Evolutionary conservation across 2,329 filamentous ascomycete species (phyloP).

Genomic region (Aureobasidium namibiae): DNA sequence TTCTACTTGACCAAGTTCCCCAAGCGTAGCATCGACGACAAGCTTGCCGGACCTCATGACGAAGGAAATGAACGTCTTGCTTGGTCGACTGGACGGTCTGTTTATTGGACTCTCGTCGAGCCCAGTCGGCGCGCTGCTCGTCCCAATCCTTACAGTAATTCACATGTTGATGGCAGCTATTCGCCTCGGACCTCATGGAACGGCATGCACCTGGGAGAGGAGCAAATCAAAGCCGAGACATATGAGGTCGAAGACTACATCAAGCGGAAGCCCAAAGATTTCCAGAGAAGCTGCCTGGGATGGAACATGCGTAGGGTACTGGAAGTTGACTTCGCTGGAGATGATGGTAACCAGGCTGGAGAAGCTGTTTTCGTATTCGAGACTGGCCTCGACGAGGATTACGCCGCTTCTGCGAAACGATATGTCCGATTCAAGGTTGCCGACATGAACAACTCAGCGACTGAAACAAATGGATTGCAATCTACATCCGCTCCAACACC

Average conservation of each 20-base stretch:
- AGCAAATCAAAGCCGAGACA: constrained; percentile 68
- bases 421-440: constrained; percentile 47
- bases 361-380: constrained; percentile 69
- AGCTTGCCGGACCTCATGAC: constrained; percentile 26
- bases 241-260: constrained; percentile 73
- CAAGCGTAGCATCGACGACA: constrained; percentile 36
- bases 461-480: constrained; percentile 7
- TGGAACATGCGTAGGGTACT: constrained; percentile 89
- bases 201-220: constrained; percentile 60
- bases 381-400: constrained; percentile 58
- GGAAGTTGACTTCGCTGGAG: constrained; percentile 81
- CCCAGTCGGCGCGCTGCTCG: constrained; percentile 63
- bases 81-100: constrained; percentile 72
- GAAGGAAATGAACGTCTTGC: constrained; percentile 55
- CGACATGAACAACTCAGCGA: not conserved
- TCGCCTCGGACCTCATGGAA: constrained; percentile 71
- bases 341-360: constrained; percentile 66
- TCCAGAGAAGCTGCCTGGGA: constrained; percentile 66
- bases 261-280: constrained; percentile 64
- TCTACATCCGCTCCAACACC: constrained; percentile 17
- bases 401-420: constrained; percentile 45
- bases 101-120: constrained; percentile 75
- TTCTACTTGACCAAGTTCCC: constrained; percentile 75
- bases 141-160: constrained; percentile 64
- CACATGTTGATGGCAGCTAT: constrained; percentile 61